Conservation (phyloP, 169 alveolate species). For the Plasmodium gonderi region DNA sequence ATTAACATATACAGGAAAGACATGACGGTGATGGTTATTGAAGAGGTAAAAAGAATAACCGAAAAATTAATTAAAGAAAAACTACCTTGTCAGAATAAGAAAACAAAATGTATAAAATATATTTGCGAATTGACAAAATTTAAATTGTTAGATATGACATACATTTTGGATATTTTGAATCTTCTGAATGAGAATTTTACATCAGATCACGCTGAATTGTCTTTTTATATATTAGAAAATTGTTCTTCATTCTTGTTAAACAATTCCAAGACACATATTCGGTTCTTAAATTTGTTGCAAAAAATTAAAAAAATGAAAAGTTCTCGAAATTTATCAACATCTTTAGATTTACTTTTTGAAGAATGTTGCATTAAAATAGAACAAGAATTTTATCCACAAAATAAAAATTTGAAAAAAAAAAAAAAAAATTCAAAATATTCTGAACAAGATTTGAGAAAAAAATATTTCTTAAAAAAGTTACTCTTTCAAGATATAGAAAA, state of each 20-base stretch:
- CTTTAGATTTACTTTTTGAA: conserved; percentile 36
- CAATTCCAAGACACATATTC: conserved; percentile 61
- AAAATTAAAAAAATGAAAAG: conserved; percentile 59
- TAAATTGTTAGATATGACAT: conserved; percentile 35
- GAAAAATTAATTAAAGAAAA: conserved; percentile 51
- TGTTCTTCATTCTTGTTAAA: conserved; percentile 19
- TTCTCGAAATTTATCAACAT: conserved; percentile 17
- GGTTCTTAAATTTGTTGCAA: conserved; percentile 42
- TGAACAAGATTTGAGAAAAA: conserved; percentile 17
- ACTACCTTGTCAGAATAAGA: conserved; percentile 50
- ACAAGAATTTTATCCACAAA: conserved; percentile 7
- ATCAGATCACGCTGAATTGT: conserved; percentile 46
- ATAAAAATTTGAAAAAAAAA: conserved; percentile 13
- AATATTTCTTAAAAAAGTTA: conserved; percentile 50
- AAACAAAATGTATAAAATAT: conserved; percentile 52
- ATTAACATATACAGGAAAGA: conserved; percentile 47
- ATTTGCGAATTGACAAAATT: conserved; percentile 47
- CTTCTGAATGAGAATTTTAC: conserved; percentile 59
- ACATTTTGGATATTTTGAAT: conserved; percentile 42
- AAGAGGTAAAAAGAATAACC: conserved; percentile 31
- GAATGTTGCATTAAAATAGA: conserved; percentile 47
- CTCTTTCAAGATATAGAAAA: conserved; percentile 23
- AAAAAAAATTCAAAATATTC: conserved; percentile 4
- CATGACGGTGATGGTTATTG: not conserved
- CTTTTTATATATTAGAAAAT: conserved; percentile 35